Evolutionary conservation across 1,139 yeast genomes (phyloP).

Genomic region (Scheffersomyces segobiensis): DNA sequence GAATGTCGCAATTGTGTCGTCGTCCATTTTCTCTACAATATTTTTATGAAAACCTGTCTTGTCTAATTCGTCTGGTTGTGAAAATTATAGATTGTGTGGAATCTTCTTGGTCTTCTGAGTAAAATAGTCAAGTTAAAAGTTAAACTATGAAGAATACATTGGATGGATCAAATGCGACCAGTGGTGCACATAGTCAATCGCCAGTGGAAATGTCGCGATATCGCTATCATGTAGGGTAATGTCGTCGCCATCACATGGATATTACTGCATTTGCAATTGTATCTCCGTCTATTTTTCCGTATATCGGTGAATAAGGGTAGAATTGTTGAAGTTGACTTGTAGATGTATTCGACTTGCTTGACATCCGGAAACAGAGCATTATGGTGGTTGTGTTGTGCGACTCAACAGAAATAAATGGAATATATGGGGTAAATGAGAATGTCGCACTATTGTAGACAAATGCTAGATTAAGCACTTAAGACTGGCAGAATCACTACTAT

Average conservation of each 20-base stretch:
- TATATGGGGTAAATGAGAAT: background rate
- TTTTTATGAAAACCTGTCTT: background rate
- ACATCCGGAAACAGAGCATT: background rate
- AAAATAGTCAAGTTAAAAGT: background rate
- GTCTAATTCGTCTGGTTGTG: background rate
- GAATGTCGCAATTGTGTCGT: conserved; percentile 67
- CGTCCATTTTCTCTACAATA: conserved; percentile 25
- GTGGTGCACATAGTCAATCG: conserved; percentile 3
- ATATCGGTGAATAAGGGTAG: background rate
- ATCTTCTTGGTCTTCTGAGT: background rate
- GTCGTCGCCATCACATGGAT: background rate
- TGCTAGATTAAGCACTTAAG: too few relatives aligned
- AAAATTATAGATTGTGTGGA: background rate
- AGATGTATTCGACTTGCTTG: background rate
- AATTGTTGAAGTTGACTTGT: background rate
- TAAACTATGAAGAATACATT: background rate
- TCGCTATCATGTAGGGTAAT: background rate
- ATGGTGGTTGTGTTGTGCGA: background rate
- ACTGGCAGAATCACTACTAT: too few relatives aligned
- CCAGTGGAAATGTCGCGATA: background rate
- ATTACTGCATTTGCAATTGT: too few relatives aligned
- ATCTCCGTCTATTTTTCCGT: background rate
- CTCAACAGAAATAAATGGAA: background rate
- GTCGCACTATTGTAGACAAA: background rate
- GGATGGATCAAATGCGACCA: background rate